Evolutionary conservation across 2,329 filamentous ascomycete genomes (phyloP).

Genomic region (Helotiales sp.): DNA sequence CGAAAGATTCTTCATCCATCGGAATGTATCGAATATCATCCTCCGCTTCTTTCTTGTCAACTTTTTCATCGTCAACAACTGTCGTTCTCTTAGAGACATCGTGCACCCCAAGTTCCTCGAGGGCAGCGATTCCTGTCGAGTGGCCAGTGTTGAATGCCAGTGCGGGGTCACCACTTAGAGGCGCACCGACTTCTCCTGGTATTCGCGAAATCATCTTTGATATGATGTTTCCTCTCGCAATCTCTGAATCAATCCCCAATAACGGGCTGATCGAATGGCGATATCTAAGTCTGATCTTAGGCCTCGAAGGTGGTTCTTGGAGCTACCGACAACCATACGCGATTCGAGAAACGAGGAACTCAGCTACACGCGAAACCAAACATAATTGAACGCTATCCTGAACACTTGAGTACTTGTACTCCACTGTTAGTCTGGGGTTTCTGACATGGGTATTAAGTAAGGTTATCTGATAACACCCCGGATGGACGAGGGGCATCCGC

Average conservation of each 20-base stretch:
- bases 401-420: neutral
- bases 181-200: slow-evolving; percentile 10
- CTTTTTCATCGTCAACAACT: neutral
- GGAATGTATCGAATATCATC: slow-evolving; percentile 10
- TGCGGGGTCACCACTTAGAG: slow-evolving; percentile 5
- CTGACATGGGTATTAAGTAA: neutral
- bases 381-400: neutral
- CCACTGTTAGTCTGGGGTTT: neutral
- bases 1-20: slow-evolving; percentile 7
- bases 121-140: slow-evolving; percentile 10
- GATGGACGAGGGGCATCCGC: neutral
- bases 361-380: neutral
- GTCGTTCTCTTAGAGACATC: slow-evolving; percentile 8
- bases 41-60: neutral
- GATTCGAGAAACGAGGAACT: neutral
- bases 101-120: slow-evolving; percentile 14
- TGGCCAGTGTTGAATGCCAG: slow-evolving; percentile 15
- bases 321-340: neutral
- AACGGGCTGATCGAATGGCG: neutral
- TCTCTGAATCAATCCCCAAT: neutral
- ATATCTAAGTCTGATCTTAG: neutral
- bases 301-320: too few relatives aligned
- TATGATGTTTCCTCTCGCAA: too few relatives aligned
- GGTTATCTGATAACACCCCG: too few relatives aligned
- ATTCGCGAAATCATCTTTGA: slow-evolving; percentile 14